Base-by-base conservation (phyloP, 441 rosid species). In the Erysimum pusillum region DNA sequence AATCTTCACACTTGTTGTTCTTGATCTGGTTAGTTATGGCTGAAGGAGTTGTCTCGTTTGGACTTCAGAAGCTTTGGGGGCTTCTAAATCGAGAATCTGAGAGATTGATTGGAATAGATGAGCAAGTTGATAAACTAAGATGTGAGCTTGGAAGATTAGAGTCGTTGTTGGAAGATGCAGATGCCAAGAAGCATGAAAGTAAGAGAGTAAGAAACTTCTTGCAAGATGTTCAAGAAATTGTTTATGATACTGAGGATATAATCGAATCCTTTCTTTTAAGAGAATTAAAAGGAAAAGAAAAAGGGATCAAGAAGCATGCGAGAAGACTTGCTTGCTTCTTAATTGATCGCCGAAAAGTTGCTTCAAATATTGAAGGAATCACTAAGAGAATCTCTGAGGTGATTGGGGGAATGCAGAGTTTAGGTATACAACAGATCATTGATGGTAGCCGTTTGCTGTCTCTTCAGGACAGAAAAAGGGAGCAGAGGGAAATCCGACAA, bases 351-450 rank as follows among this genome's bases (percentile, higher is more conserved):
- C 51, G 6, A 8, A 22, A 73, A 18, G 35, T 45, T 34, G 74
- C 34, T 8, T 63, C 18, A 8, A 12, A 63, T 48, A 69, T 79
- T 0, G 41, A 68, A 15, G 32, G n/a, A 7, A 74, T 74, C 12
- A 69, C 5, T 20, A 15, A 20, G 14, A 62, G 28, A 9, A 36
- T 74, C 41, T 53, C 56, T 0, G 31, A 56, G 1, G 34, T 56
- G 45, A 10, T 41, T 1, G 11, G 11, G 4, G 11, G 12, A 11
- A 34, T 73, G 54, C 49, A 53, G 35, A 54, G 71, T 0, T 62
- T 52, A 14, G 67, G 65, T 0, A 4, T 74, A 4, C 51, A 32
- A 6, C 25, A 15, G 4, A 25, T 54, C 18, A 8, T 14, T 20
- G 71, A 48, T 9, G 31, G 31, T 39, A 63, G 9, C 2, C 18